Conservation (phyloP, 2,329 filamentous ascomycete species). For the Cordyceps cateniannulata region DNA sequence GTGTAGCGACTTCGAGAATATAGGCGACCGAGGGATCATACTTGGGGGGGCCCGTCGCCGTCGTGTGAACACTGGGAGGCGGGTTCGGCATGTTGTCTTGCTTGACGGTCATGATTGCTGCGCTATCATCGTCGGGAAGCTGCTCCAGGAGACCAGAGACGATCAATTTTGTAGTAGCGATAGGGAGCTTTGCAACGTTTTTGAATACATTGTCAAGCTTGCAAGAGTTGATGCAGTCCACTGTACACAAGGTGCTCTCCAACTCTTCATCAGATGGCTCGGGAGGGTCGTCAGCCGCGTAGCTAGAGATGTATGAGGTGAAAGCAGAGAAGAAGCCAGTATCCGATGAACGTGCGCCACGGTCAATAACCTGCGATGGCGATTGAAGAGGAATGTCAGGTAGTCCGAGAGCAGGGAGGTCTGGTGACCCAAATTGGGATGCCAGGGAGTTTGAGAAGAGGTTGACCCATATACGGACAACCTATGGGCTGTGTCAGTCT, state of each 20-base stretch:
- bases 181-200: slow-evolving; percentile 58
- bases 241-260: slow-evolving; percentile 88
- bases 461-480: slow-evolving; percentile 89
- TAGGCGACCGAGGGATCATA: slow-evolving; percentile 89
- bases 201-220: slow-evolving; percentile 74
- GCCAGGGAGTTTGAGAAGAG: slow-evolving; percentile 94
- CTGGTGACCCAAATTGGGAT: slow-evolving; percentile 64
- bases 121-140: slow-evolving; percentile 74
- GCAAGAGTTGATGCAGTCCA: slow-evolving; percentile 90
- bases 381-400: slow-evolving; percentile 82
- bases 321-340: slow-evolving; percentile 88
- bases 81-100: slow-evolving; percentile 65
- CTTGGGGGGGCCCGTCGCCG: slow-evolving; percentile 37
- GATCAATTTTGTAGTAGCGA: slow-evolving; percentile 23
- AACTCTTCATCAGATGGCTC: slow-evolving; percentile 96
- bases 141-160: slow-evolving; percentile 71
- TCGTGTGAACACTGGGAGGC: slow-evolving; percentile 45
- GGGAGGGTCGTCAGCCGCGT: slow-evolving; percentile 93
- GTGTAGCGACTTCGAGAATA: slow-evolving; percentile 83
- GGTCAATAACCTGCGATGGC: slow-evolving; percentile 87
- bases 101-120: slow-evolving; percentile 82
- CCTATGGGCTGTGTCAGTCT: slow-evolving; percentile 44
- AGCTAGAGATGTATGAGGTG: slow-evolving; percentile 96
- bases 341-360: slow-evolving; percentile 70
- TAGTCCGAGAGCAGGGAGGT: slow-evolving; percentile 61